Evolutionary conservation across 306 rosid species (phyloP).

Genomic region (Trichosanthes truncata): DNA sequence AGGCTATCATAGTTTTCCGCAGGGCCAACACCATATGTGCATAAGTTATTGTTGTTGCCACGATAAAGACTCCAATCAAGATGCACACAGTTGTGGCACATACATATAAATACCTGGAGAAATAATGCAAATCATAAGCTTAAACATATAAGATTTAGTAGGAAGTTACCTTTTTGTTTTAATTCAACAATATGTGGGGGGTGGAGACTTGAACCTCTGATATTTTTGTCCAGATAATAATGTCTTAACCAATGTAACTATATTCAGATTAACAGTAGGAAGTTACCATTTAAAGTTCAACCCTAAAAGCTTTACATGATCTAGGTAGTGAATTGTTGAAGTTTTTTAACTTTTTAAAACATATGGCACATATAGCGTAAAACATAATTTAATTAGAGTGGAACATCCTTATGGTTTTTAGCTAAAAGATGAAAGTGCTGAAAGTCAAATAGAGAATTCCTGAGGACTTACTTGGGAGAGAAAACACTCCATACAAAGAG

Average conservation of each 20-base stretch:
- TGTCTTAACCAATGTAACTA: no score
- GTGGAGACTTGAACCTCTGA: no score
- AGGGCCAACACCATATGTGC: conserved; percentile 40
- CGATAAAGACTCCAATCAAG: conserved; percentile 44
- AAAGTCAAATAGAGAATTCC: neutral
- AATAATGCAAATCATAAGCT: conserved; percentile 8
- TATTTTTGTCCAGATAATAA: no score
- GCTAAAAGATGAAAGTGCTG: neutral
- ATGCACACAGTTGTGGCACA: conserved; percentile 61
- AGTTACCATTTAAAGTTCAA: neutral
- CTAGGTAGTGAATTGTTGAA: neutral
- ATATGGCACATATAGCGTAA: neutral
- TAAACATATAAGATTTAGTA: neutral
- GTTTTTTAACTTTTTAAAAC: neutral
- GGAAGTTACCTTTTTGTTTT: neutral
- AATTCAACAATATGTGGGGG: no score
- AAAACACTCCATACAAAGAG: conserved; percentile 92
- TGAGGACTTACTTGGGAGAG: conserved; percentile 79
- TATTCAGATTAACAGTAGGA: neutral
- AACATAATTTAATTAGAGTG: neutral
- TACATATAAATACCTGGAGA: conserved; percentile 65
- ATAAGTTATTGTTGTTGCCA: conserved; percentile 49
- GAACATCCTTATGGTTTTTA: neutral
- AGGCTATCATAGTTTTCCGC: conserved; percentile 27
- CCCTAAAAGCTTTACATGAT: neutral